phyloP scores from a whole-genome alignment of 257 asterid species.

The Solanum paucissectum region DNA sequence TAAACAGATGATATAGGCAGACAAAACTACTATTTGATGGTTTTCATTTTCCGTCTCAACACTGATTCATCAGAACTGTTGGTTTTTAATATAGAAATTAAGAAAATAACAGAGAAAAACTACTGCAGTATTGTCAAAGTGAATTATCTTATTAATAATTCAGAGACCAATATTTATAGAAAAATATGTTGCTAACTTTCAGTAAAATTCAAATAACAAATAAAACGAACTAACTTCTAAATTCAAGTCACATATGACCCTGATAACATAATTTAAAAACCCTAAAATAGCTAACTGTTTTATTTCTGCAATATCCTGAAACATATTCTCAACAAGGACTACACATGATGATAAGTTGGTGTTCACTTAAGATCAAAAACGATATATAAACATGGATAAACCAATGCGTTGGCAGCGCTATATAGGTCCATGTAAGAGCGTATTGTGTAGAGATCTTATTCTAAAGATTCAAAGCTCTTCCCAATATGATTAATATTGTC shows the following conservation, averaged over 20 bases:
- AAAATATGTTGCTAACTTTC: too few relatives aligned
- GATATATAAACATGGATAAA: neutral
- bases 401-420: neutral
- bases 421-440: neutral
- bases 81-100: too few relatives aligned
- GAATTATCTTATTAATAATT: too few relatives aligned
- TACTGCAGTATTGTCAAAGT: too few relatives aligned
- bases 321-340: neutral
- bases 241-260: too few relatives aligned
- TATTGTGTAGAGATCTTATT: neutral
- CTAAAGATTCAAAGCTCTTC: neutral
- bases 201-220: too few relatives aligned
- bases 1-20: neutral
- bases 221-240: too few relatives aligned
- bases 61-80: neutral
- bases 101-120: too few relatives aligned
- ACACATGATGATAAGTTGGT: neutral
- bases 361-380: neutral
- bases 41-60: neutral
- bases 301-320: too few relatives aligned
- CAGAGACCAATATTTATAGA: too few relatives aligned
- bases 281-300: too few relatives aligned
- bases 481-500: neutral
- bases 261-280: too few relatives aligned
- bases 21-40: neutral